Evolutionary conservation across 208 protist species (phyloP), one percentile per base, ranked within the genome.

Genomic region (Herpetomonas tarakana): DNA sequence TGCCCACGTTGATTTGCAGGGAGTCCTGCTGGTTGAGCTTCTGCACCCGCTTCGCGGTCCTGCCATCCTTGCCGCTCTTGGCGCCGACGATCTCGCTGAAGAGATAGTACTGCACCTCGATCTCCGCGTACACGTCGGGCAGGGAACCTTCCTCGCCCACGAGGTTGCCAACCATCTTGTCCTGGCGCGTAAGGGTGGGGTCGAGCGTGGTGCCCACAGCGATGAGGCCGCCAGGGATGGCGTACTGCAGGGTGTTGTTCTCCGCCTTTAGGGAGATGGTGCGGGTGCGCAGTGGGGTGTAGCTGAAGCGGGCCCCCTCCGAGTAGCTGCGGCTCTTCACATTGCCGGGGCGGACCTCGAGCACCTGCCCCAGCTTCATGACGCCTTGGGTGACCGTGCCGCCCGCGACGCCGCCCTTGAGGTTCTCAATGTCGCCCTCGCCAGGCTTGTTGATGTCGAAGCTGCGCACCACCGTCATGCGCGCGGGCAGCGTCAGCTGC

Each of bases 381-480:
- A 99, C 96, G 45, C 99, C 98, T 46, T 96, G 74, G 24, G 99
- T 83, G 49, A 99, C 98, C 12, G 96, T 98, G 39, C 99, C 99
- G 54, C 99, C 99, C 38, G 98, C 98, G 30, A 99, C 97, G 62
- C 98, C 98, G 62, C 98, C 98, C 53, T 93, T 89, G 26, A 99
- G 83, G 29, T 98, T 86, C 29, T 98, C 86, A 19, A 99, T 94
- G 45, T 96, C 86, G 26, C 71, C 73, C 52, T 96, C 88, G 44
- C 98, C 98, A 26, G 99, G 98, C 76, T 98, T 99, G 86, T 99
- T 99, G 38, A 99, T 96, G 78, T 99, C 99, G 71, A 99, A 99
- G 52, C 98, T 99, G 60, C 99, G 96, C 66, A 99, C 99, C 22
- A 99, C 96, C 44, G 99, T 99, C 74, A 99, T 83, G 31, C 83